Base-by-base conservation (phyloP, 1,284 basidiomycete species). In the Fomitopsis pinicola region DNA sequence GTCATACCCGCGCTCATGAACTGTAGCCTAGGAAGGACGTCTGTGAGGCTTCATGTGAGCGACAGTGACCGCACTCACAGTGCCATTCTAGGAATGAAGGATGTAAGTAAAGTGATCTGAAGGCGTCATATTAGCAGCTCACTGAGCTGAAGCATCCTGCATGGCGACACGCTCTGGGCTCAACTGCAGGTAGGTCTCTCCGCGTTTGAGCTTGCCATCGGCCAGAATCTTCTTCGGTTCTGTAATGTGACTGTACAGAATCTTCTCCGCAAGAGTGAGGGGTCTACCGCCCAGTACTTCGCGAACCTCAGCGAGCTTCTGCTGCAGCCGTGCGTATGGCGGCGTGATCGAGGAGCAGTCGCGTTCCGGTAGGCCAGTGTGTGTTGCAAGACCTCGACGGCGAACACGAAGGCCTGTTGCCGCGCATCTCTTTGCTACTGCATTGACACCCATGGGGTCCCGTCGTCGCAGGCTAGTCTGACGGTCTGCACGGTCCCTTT, bases 131-230 rank as follows among this genome's bases (percentile, higher is more conserved):
- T 35, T 19, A 26, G 46, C 14, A 19, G 77, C 87, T 75, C 76
- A 92, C 91, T 99, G 97, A 55, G 97, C 97, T 55, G 95, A 98
- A 48, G 97, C 97, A 77, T 98, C 95, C 75, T 99, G 97, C 94
- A 99, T 98, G 38, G 97, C 97, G 28, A 99, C 95, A 65, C 97
- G 82, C 76, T 98, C 92, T 6, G 97, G 95, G 63, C 80, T 82
- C 46, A 99, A 84, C 76, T 95, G 95, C 59, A 98, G 81, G 77
- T 99, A 98, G 30, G 87, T 83, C 75, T 96, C 88, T 42, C 97
- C 97, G 67, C 97, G 82, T 46, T 95, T 82, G 60, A 79, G 83
- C 26, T 86, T 86, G 55, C 86, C 86, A 57, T 84, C 81, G 19
- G 82, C 82, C 38, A 97, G 77, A 60, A 80, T 87, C 67, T 87